Evolutionary conservation across 2,329 filamentous ascomycete species (phyloP), one percentile per base, ranked within the genome.

Genomic region (Trichoderma gracile): DNA sequence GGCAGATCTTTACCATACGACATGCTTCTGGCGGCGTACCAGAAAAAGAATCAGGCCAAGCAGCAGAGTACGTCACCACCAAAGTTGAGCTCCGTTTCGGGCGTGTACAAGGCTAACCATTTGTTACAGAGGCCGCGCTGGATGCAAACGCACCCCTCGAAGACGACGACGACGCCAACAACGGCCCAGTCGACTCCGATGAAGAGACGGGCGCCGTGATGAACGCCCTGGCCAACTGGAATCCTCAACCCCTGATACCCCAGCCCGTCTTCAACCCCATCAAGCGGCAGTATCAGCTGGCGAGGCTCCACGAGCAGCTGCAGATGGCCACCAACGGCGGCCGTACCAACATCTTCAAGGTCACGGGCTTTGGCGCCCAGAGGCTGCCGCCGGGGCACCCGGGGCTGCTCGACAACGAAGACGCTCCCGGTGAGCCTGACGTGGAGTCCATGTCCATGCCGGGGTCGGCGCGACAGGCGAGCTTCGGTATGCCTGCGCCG

Each of bases 31-130:
- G 88, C 90, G 15, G 89, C 90, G 8, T 95, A 95, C 73, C 91
- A 95, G 76, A 97, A 98, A 84, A 98, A 97, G 82, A 99, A 99
- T 72, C 95, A 98, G 77, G 95, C 95, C 23, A 96, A 97, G 73
- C 92, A 97, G 79, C 95, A 98, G 77, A 96, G 92, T 93, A 82
- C 79, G 89, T 84, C 49, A 14, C 45, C 61, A 17, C 45, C 25
- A 5, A 12, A 27, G 7, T 21, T 10, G 9, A 12, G 4, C 33
- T 14, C 12, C 33, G 33, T 38, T 38, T 5, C 2, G 7, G 12
- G 10, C 19, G 14, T 17, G 8, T 17, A 25, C 25, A 27, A 53
- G n/a, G 23, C 49, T 62, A 54, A 62, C 15, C 59, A 15, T 38
- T 46, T 25, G 54, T 19, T 74, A 72, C 75, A 95, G 92, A 97